These are phyloP conservation scores for Suhomyces sp. DNA, from an alignment of 805 yeast genomes.

Conservation along the genomic window DNA sequence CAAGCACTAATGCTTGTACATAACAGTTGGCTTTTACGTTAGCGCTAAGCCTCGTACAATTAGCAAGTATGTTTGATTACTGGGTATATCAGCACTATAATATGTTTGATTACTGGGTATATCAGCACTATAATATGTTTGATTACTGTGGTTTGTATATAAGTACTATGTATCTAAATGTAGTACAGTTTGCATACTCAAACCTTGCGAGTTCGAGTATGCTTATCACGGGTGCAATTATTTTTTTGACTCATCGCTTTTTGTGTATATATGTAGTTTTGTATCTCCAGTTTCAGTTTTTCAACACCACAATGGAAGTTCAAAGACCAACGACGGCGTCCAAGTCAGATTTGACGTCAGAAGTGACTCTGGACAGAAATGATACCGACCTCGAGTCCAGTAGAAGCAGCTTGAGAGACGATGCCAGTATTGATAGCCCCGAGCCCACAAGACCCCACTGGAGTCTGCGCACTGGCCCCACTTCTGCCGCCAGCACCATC, in stretches of 20 bases:
- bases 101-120: too few relatives aligned
- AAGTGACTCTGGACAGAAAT: not conserved
- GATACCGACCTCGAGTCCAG: constrained; percentile 2
- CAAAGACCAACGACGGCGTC: not conserved
- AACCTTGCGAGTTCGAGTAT: too few relatives aligned
- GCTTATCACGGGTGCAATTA: not conserved
- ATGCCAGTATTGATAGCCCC: not conserved
- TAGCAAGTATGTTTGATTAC: too few relatives aligned
- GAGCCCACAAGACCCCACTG: not conserved
- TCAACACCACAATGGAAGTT: not conserved
- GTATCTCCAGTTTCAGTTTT: not conserved
- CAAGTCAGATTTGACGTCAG: not conserved
- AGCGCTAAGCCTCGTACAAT: too few relatives aligned
- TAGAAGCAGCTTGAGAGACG: not conserved
- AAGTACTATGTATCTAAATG: too few relatives aligned
- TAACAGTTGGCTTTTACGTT: too few relatives aligned
- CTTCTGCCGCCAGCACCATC: not conserved
- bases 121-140: too few relatives aligned
- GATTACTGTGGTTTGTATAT: too few relatives aligned
- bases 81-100: too few relatives aligned
- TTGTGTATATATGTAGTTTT: not conserved
- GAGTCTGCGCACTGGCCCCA: not conserved
- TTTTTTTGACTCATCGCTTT: not conserved
- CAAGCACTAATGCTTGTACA: too few relatives aligned
- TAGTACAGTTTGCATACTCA: too few relatives aligned